Evolutionary conservation across 75 land plant species (phyloP), one percentile per base, ranked within the genome.

Genomic region (Ceratopteris richardii): DNA sequence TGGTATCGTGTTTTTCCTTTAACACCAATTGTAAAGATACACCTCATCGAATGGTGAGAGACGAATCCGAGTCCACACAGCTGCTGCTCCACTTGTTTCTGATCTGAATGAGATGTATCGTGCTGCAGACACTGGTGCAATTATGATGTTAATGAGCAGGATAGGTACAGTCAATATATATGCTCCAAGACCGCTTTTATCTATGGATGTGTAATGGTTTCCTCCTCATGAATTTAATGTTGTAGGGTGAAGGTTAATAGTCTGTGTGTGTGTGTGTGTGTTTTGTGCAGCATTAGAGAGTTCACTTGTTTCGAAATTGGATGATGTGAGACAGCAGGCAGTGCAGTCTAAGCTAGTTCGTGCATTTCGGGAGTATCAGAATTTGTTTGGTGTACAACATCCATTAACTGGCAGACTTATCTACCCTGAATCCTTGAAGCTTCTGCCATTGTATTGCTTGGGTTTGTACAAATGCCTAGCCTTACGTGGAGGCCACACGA

Each of bases 11-110:
- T 1, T 22, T 2, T 22, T 18, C 25, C 5, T 26, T 52, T 52
- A 26, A 52, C 54, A 17, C 31, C 6, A 1, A n/a, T n/a, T 14
- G 7, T 30, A 54, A 64, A 77, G 80, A 42, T 94, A 94, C 56
- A 95, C 97, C 39, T 87, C 99, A 39, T 95, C 99, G 44, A 81
- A 83, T 44, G 99, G 99, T 37, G 99, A 95, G 56, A 74, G 99
- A 54, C 90, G 99, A 17, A 95, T 95, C 41, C 71, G 99, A 59
- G 86, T 90, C 24, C 99, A 84, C 60, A 95, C 92, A n/a, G 68
- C 77, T 58, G 99, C 92, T 39, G 85, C 76, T 18, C 99, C 99
- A 18, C 88, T 95, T 25, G 86, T 84, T 31, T 13, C 76, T 56
- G 92, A 95, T 36, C 80, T 95, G 16, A 64, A 73, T 30, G 99